A percentile compares a stretch with the other conserved stretches of the same genome.
These are phyloP conservation scores for Dothiorella sarmentorum DNA, from an alignment of 2,329 filamentous ascomycete genomes.

Conservation along the genomic window DNA sequence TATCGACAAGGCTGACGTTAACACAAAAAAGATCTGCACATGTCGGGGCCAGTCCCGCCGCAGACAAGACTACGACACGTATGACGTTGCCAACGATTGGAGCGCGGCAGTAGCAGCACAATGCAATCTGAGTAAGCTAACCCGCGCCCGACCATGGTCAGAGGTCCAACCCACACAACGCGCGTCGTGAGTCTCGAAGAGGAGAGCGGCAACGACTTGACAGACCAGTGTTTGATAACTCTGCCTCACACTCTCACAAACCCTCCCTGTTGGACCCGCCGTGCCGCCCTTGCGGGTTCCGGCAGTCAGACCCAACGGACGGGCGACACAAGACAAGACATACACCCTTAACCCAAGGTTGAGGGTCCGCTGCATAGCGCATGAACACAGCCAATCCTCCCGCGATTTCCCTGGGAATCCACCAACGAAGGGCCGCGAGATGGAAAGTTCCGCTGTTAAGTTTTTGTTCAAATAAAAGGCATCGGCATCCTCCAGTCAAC, in stretches of 20 bases:
- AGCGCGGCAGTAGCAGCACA: not conserved
- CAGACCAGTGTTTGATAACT: not conserved
- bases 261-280: not conserved
- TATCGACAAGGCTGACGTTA: not conserved
- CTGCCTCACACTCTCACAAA: not conserved
- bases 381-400: not conserved
- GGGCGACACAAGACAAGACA: not conserved
- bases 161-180: not conserved
- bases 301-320: not conserved
- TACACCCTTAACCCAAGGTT: not conserved
- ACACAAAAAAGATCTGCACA: not conserved
- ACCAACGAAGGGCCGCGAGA: no score
- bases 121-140: not conserved
- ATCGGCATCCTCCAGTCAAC: not conserved
- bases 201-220: not conserved
- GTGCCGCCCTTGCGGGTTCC: not conserved
- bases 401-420: not conserved
- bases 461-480: not conserved
- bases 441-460: not conserved
- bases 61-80: not conserved
- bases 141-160: not conserved
- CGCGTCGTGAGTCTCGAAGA: not conserved
- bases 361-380: conserved; percentile 6
- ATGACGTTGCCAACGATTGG: not conserved
- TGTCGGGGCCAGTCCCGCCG: not conserved